Percentiles rank a stretch among this genome's conserved stretches.
These are phyloP conservation scores for Pestalotiopsis sp. DNA, from an alignment of 2,329 filamentous ascomycete genomes.

Conservation along the genomic window DNA sequence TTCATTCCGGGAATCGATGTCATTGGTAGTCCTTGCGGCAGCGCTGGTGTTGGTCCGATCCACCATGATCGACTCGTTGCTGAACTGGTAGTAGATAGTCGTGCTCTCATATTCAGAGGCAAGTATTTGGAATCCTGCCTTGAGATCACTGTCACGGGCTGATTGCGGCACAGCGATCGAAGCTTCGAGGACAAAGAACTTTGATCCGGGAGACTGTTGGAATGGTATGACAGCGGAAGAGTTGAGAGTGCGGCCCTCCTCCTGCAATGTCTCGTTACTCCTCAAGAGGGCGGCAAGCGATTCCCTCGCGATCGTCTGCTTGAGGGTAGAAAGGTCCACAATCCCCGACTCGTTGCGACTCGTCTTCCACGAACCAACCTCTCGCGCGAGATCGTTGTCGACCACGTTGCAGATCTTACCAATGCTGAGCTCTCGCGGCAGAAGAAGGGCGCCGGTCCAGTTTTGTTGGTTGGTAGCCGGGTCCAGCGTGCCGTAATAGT, in stretches of 20 bases:
- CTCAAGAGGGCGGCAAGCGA: conserved; percentile 32
- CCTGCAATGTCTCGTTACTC: conserved; percentile 22
- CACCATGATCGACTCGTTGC: conserved; percentile 43
- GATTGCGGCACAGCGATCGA: conserved; percentile 37
- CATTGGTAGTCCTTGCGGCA: conserved; percentile 38
- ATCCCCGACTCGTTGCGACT: conserved; percentile 31
- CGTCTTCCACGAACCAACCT: conserved; percentile 42
- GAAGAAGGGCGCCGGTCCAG: conserved; percentile 44
- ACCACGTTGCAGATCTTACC: conserved; percentile 42
- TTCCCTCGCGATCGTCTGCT: conserved; percentile 41
- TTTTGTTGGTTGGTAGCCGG: conserved; percentile 44
- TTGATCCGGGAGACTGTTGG: conserved; percentile 27
- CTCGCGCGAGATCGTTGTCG: conserved; percentile 39
- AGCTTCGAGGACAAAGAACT: conserved; percentile 41
- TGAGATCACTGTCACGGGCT: conserved; percentile 35
- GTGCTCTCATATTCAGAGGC: conserved; percentile 41
- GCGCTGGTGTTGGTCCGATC: conserved; percentile 44
- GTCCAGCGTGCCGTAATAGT: conserved; percentile 39
- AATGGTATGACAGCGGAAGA: conserved; percentile 18
- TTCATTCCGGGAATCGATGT: conserved; percentile 39
- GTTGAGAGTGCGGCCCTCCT: conserved; percentile 24
- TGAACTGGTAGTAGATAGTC: conserved; percentile 46
- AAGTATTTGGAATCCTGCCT: conserved; percentile 43
- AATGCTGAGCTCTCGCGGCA: conserved; percentile 43
- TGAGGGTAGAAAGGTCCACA: conserved; percentile 38